Evolutionary conservation across 441 rosid genomes (phyloP).

Genomic region (Bocquillonia castaneifolia): DNA sequence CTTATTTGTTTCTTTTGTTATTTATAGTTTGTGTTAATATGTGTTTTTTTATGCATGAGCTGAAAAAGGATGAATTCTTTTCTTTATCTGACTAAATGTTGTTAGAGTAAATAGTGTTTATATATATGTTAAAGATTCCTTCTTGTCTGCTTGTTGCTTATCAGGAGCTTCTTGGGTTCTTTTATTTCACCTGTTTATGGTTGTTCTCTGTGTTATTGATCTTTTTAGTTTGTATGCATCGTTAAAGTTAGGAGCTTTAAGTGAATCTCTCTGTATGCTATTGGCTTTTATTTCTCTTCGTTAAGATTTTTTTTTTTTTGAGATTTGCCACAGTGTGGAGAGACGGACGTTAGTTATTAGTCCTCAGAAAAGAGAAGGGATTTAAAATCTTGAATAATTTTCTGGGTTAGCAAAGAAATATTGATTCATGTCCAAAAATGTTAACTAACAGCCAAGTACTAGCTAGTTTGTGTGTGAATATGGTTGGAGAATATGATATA

Average conservation of each 20-base stretch:
- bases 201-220: constrained; percentile 6
- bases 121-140: neutral
- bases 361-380: neutral
- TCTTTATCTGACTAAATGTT: constrained; percentile 16
- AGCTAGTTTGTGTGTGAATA: too few relatives aligned
- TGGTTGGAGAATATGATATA: too few relatives aligned
- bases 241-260: neutral
- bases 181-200: neutral
- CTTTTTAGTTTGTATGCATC: neutral
- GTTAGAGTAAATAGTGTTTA: neutral
- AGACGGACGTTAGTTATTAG: neutral
- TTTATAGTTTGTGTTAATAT: neutral
- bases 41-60: neutral
- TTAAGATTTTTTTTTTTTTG: neutral
- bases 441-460: neutral
- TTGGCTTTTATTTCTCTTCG: neutral
- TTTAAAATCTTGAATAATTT: neutral
- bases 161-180: constrained; percentile 11
- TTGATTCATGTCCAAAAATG: neutral
- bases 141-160: constrained; percentile 2
- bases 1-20: neutral
- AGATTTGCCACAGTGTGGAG: neutral
- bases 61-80: constrained; percentile 6
- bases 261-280: neutral
- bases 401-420: neutral